Conservation (phyloP, 2,329 filamentous ascomycete genomes). For the Aspergillus tanneri region DNA sequence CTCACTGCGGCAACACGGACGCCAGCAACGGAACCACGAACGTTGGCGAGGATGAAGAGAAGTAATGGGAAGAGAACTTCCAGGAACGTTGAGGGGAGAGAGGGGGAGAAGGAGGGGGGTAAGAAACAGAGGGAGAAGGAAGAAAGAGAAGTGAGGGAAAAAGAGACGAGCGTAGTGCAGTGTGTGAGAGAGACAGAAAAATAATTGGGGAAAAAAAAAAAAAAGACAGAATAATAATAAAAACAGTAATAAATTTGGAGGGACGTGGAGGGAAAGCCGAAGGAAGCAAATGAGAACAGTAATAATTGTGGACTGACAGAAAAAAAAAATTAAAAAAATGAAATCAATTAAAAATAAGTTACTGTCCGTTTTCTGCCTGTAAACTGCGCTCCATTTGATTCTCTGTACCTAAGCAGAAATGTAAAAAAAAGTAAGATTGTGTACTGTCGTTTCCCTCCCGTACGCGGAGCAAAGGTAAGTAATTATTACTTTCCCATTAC, state of each 20-base stretch:
- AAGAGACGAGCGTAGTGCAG: slow-evolving; percentile 12
- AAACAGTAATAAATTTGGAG: slow-evolving; percentile 20
- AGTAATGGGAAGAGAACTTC: slow-evolving; percentile 15
- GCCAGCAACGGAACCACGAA: slow-evolving; percentile 18
- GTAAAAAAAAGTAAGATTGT: no score
- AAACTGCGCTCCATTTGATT: no score
- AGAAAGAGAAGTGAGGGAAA: slow-evolving; percentile 16
- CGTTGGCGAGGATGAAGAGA: slow-evolving; percentile 19
- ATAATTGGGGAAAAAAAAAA: slow-evolving; percentile 13
- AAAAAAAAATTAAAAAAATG: slow-evolving; percentile 7
- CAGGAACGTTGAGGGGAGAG: slow-evolving; percentile 21
- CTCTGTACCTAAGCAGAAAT: no score
- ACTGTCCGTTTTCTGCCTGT: no score
- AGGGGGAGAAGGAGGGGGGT: slow-evolving; percentile 25
- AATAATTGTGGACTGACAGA: slow-evolving; percentile 10
- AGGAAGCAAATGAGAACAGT: slow-evolving; percentile 17
- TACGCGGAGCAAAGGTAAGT: no score
- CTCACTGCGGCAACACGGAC: slow-evolving; percentile 24
- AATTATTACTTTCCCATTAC: no score
- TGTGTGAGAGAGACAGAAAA: slow-evolving; percentile 14
- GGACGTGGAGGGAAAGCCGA: slow-evolving; percentile 20
- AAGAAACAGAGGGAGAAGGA: slow-evolving; percentile 17
- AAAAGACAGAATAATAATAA: slow-evolving; percentile 14
- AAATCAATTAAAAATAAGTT: no score
- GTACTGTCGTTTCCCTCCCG: no score